A percentile compares a stretch with the other conserved stretches of the same genome.
These are phyloP conservation scores for Magnusiomyces paraingens DNA, from an alignment of 1,139 yeast genomes.

Conservation along the genomic window DNA sequence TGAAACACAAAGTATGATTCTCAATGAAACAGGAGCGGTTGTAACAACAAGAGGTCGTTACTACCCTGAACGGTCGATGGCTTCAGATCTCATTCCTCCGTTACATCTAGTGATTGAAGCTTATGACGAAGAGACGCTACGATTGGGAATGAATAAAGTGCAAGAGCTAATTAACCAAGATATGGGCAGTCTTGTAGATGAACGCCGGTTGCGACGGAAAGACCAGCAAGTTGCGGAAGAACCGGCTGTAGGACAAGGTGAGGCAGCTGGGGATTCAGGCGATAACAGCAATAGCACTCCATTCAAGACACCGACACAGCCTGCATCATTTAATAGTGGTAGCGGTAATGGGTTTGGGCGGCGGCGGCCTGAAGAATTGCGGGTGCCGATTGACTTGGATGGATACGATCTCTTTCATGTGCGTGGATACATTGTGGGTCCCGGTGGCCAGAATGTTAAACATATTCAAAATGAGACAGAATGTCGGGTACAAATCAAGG, in stretches of 20 bases:
- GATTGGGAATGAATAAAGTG: conserved; percentile 30
- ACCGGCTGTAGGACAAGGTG: not conserved
- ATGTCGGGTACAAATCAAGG: conserved; percentile 33
- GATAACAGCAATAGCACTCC: conserved; percentile 3
- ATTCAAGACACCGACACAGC: conserved; percentile 4
- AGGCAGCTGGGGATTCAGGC: conserved; percentile 6
- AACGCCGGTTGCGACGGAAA: conserved; percentile 27
- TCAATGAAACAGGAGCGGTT: conserved; percentile 31
- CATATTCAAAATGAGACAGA: conserved; percentile 35
- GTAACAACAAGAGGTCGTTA: conserved; percentile 35
- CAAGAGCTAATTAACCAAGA: conserved; percentile 32
- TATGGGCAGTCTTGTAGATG: conserved; percentile 31
- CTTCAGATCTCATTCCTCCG: conserved; percentile 34
- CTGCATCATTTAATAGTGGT: too few relatives aligned
- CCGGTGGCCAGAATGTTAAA: conserved; percentile 35
- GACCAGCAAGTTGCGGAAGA: conserved; percentile 15
- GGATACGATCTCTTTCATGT: conserved; percentile 24
- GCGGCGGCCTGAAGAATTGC: conserved; percentile 25
- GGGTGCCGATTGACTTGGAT: conserved; percentile 26
- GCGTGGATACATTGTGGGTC: conserved; percentile 34
- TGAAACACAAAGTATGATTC: conserved; percentile 30
- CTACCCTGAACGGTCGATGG: conserved; percentile 34
- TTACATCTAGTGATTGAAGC: conserved; percentile 33
- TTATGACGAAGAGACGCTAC: conserved; percentile 26
- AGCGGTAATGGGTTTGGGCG: not conserved